phyloP scores from a whole-genome alignment of 2,329 filamentous ascomycete genomes.

The Fusarium foetens region DNA sequence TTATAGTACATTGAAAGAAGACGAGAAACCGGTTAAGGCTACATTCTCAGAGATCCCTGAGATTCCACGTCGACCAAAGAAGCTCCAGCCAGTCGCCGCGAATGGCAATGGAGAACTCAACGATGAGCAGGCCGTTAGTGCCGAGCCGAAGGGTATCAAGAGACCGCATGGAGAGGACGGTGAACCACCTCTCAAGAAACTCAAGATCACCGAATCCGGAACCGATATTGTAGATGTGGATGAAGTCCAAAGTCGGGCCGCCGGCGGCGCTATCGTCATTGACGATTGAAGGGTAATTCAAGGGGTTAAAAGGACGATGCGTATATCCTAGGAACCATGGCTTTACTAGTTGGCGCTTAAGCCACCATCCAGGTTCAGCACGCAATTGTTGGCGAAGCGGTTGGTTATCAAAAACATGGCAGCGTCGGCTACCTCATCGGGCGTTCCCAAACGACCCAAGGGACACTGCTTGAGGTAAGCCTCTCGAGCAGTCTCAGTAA shows the following conservation, averaged over 20 bases:
- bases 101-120: slow-evolving; percentile 56
- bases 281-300: slow-evolving; percentile 58
- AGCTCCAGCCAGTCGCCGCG: slow-evolving; percentile 48
- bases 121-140: slow-evolving; percentile 55
- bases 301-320: slow-evolving; percentile 8
- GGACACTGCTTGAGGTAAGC: slow-evolving; percentile 67
- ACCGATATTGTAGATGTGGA: slow-evolving; percentile 61
- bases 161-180: slow-evolving; percentile 57
- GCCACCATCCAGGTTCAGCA: slow-evolving; percentile 87
- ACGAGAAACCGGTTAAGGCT: slow-evolving; percentile 66
- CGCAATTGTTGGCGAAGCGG: slow-evolving; percentile 85
- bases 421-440: slow-evolving; percentile 82
- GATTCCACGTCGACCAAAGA: slow-evolving; percentile 66
- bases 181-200: slow-evolving; percentile 60
- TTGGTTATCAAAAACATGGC: slow-evolving; percentile 81
- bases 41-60: slow-evolving; percentile 55
- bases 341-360: slow-evolving; percentile 70
- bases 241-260: slow-evolving; percentile 46
- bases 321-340: slow-evolving; percentile 15
- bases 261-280: slow-evolving; percentile 73
- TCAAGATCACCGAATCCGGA: slow-evolving; percentile 53
- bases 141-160: slow-evolving; percentile 56
- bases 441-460: slow-evolving; percentile 70
- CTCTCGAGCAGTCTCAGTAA: slow-evolving; percentile 52
- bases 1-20: slow-evolving; percentile 54